Percentiles rank a stretch among this genome's conserved stretches.
Evolutionary conservation across 169 alveolate species (phyloP).

Genomic region (Plasmodium blacklocki): DNA sequence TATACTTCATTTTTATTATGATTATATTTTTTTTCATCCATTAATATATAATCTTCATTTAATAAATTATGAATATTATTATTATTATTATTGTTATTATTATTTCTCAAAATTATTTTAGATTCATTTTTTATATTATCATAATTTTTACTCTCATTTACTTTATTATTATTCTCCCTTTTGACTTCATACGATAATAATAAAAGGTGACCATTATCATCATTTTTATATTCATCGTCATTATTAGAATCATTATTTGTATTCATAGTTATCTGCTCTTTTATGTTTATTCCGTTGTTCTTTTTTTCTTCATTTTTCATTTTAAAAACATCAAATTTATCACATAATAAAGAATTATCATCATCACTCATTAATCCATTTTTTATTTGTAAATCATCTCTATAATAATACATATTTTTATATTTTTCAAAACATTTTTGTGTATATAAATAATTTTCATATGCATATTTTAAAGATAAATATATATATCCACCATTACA

Average conservation of each 20-base stretch:
- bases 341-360: slow-evolving; percentile 45
- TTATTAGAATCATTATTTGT: background rate
- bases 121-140: no score
- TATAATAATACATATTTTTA: background rate
- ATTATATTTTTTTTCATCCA: background rate
- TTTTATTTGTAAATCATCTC: background rate
- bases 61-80: background rate
- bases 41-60: slow-evolving; percentile 21
- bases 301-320: background rate
- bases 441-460: slow-evolving; percentile 63
- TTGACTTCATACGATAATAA: background rate
- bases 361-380: background rate
- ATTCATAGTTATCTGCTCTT: background rate
- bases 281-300: background rate
- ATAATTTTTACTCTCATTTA: background rate
- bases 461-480: slow-evolving; percentile 68
- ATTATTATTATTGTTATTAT: background rate
- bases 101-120: background rate
- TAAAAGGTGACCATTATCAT: background rate
- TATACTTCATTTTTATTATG: background rate
- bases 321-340: slow-evolving; percentile 54
- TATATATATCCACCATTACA: slow-evolving; percentile 72
- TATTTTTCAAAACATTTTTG: slow-evolving; percentile 52
- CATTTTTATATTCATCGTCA: background rate
- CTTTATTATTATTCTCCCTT: background rate